Percentiles rank a stretch among this genome's conserved stretches.
phyloP scores from a whole-genome alignment of 768 basidiomycete genomes.

The Rhizopogon vinicolor region DNA sequence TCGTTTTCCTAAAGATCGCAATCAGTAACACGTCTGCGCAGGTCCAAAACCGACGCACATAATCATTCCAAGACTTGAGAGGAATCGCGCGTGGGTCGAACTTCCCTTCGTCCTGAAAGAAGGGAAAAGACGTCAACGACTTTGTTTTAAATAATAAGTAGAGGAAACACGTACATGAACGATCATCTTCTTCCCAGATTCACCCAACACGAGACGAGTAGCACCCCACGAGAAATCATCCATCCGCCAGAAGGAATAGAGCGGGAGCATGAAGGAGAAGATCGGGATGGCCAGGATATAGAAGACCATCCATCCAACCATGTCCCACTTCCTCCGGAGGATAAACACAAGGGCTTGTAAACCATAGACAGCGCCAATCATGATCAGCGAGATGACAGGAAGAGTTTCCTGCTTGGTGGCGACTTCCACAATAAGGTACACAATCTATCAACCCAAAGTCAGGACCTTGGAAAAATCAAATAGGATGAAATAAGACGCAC shows the following conservation, averaged over 20 bases:
- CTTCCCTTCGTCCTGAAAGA: slow-evolving; percentile 85
- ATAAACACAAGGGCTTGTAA: slow-evolving; percentile 90
- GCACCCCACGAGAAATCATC: slow-evolving; percentile 97
- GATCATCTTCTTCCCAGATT: slow-evolving; percentile 92
- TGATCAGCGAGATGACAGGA: slow-evolving; percentile 79
- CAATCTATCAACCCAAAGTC: slow-evolving; percentile 49
- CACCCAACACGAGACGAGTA: slow-evolving; percentile 89
- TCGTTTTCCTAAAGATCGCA: slow-evolving; percentile 69
- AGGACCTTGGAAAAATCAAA: neutral
- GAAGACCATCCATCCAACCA: slow-evolving; percentile 97
- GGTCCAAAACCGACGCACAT: slow-evolving; percentile 45
- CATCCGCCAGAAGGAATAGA: slow-evolving; percentile 98
- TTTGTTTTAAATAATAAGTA: neutral
- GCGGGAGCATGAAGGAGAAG: slow-evolving; percentile 89
- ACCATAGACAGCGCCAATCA: slow-evolving; percentile 95
- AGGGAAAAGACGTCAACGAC: slow-evolving; percentile 6
- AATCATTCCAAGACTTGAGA: slow-evolving; percentile 95
- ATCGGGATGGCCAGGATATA: slow-evolving; percentile 93
- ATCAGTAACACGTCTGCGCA: neutral
- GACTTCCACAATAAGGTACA: slow-evolving; percentile 82
- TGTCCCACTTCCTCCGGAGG: slow-evolving; percentile 93
- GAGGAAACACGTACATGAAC: slow-evolving; percentile 65
- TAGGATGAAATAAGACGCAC: slow-evolving; percentile 42
- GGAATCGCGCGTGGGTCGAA: slow-evolving; percentile 94
- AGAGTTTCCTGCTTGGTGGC: slow-evolving; percentile 61